These are phyloP conservation scores for Lepidopterella palustris DNA, from an alignment of 495 filamentous ascomycete genomes.

Conservation along the genomic window DNA sequence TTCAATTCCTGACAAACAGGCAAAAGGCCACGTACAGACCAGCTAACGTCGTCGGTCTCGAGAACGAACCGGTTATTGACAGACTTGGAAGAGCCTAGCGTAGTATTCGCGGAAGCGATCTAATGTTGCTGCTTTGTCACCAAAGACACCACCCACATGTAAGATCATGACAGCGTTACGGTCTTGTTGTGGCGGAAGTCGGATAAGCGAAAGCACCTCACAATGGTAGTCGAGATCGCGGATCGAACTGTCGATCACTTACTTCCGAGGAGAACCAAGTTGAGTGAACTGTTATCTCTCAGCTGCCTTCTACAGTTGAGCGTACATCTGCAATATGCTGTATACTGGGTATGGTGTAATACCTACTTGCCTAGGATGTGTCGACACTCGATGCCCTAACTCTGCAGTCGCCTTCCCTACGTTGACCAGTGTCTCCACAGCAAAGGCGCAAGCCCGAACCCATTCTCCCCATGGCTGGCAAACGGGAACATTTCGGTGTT, in stretches of 20 bases:
- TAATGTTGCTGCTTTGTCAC: conserved; percentile 77
- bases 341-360: not conserved
- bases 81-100: conserved; percentile 49
- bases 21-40: conserved; percentile 84
- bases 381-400: conserved; percentile 79
- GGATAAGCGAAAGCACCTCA: conserved; percentile 74
- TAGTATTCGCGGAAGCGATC: conserved; percentile 80
- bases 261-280: conserved; percentile 66
- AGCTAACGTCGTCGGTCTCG: conserved; percentile 90
- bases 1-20: conserved; percentile 88
- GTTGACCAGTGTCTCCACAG: conserved; percentile 66
- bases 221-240: conserved; percentile 87
- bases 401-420: conserved; percentile 72
- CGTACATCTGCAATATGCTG: not conserved
- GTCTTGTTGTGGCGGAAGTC: conserved; percentile 70
- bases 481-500: conserved; percentile 97
- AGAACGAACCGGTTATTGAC: conserved; percentile 79
- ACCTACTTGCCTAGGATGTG: conserved; percentile 74
- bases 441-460: conserved; percentile 81
- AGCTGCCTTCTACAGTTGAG: not conserved
- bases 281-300: conserved; percentile 62
- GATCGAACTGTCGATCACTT: conserved; percentile 67
- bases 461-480: conserved; percentile 79
- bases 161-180: conserved; percentile 91
- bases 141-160: conserved; percentile 89